phyloP scores from a whole-genome alignment of 768 basidiomycete species.

The Coprinellus micaceus region DNA sequence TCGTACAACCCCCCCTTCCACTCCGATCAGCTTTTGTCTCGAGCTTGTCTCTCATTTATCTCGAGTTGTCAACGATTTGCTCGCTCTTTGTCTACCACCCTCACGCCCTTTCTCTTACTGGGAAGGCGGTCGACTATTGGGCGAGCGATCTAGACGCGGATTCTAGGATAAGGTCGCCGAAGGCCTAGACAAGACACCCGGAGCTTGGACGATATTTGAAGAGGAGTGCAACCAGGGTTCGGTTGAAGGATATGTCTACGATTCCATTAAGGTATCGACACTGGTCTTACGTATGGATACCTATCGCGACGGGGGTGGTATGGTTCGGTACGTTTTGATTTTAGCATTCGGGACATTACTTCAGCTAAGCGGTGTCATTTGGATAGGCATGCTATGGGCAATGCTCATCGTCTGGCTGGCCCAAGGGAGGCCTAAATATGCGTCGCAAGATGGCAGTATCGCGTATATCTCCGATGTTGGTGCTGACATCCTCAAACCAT shows the following conservation, averaged over 20 bases:
- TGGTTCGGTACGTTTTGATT: slow-evolving; percentile 57
- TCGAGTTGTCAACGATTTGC: too few relatives aligned
- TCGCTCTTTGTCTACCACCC: too few relatives aligned
- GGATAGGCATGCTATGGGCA: slow-evolving; percentile 53
- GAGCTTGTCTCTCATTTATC: too few relatives aligned
- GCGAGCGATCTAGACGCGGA: too few relatives aligned
- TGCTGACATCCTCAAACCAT: slow-evolving; percentile 69
- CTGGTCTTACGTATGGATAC: slow-evolving; percentile 65
- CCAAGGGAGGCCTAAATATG: slow-evolving; percentile 57
- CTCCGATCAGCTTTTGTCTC: too few relatives aligned
- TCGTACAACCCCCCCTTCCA: too few relatives aligned
- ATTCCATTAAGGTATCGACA: slow-evolving; percentile 27
- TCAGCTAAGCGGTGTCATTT: not conserved
- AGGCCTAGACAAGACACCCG: too few relatives aligned
- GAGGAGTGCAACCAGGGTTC: not conserved
- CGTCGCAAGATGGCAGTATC: slow-evolving; percentile 51
- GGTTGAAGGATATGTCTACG: not conserved
- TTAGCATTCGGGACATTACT: not conserved
- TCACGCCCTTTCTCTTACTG: too few relatives aligned
- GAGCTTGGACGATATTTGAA: not conserved
- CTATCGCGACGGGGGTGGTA: slow-evolving; percentile 52
- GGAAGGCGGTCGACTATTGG: too few relatives aligned
- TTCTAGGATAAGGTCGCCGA: too few relatives aligned
- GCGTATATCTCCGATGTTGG: slow-evolving; percentile 80
- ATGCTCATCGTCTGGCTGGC: slow-evolving; percentile 73